Evolutionary conservation across 202 grass and related monocot genomes (phyloP).

Genomic region (Elaeis oleifera): DNA sequence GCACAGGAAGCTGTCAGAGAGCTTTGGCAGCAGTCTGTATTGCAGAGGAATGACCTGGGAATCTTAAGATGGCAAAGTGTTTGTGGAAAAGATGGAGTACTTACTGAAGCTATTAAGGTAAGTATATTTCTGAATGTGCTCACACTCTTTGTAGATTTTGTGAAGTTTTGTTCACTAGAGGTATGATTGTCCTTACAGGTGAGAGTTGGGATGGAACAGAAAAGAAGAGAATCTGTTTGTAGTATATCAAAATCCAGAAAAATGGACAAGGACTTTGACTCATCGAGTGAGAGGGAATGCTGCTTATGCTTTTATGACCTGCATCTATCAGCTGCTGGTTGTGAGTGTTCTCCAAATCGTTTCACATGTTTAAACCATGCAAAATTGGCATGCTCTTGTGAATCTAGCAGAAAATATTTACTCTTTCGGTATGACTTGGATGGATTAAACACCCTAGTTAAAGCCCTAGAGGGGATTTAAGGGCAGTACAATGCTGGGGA

Average conservation of each 20-base stretch:
- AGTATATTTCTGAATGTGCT: too few species aligned
- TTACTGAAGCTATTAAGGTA: constrained; percentile 75
- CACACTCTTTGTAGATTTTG: background rate
- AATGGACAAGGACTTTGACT: constrained; percentile 50
- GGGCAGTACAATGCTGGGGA: constrained; percentile 32
- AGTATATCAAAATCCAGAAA: constrained; percentile 33
- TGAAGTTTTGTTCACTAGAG: background rate
- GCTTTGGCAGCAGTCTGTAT: constrained; percentile 28
- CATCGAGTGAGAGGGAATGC: constrained; percentile 66
- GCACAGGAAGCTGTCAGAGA: constrained; percentile 62
- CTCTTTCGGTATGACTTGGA: constrained; percentile 57
- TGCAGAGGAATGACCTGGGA: constrained; percentile 14
- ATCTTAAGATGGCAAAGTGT: constrained; percentile 38
- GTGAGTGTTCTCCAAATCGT: constrained; percentile 60
- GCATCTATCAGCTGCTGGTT: constrained; percentile 67
- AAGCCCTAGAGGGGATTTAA: constrained; percentile 52
- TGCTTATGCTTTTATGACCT: constrained; percentile 93
- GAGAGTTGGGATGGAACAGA: constrained; percentile 61
- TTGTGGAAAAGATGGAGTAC: constrained; percentile 61
- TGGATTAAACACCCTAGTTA: constrained; percentile 54
- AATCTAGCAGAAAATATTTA: constrained; percentile 36
- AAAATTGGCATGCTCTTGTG: constrained; percentile 63
- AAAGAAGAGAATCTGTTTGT: constrained; percentile 26
- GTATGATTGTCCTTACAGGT: constrained; percentile 34
- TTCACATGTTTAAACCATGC: constrained; percentile 74